Evolutionary conservation across 2,329 filamentous ascomycete species (phyloP).

Genomic region (Aureobasidium uvarum): DNA sequence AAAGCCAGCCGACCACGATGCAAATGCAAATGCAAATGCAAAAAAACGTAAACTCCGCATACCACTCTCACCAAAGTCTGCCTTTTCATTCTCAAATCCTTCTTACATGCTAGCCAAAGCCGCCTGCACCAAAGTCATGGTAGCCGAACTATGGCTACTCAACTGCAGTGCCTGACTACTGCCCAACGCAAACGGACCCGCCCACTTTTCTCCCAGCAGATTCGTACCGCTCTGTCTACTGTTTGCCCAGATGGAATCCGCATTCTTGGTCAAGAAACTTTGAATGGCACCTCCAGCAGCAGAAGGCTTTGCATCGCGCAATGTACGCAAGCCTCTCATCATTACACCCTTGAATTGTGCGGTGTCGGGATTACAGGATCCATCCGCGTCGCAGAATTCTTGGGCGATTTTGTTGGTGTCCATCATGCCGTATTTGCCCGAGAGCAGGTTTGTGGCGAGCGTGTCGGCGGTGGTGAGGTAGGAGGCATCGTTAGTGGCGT

Average conservation of each 20-base stretch:
- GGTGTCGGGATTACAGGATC: conserved; percentile 22
- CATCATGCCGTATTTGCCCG: conserved; percentile 20
- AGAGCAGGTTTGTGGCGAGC: conserved; percentile 38
- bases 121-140: conserved; percentile 35
- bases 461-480: conserved; percentile 40
- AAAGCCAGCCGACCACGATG: too few relatives aligned
- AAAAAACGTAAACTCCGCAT: too few relatives aligned
- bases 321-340: conserved; percentile 60
- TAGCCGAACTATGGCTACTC: conserved; percentile 30
- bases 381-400: conserved; percentile 38
- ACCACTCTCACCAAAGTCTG: too few relatives aligned
- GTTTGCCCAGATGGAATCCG: conserved; percentile 63
- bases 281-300: conserved; percentile 46
- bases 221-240: conserved; percentile 48
- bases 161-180: conserved; percentile 37
- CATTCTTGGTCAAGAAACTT: conserved; percentile 59
- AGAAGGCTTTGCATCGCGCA: conserved; percentile 55
- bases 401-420: conserved; percentile 41
- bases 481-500: conserved; percentile 36
- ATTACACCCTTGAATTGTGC: conserved; percentile 73
- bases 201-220: conserved; percentile 63
- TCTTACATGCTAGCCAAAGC: conserved; percentile 31
- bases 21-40: too few relatives aligned
- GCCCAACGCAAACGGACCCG: conserved; percentile 52
- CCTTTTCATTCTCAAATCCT: too few relatives aligned